phyloP scores from a whole-genome alignment of 768 basidiomycete species.

The Rhodotorula kratochvilovae region DNA sequence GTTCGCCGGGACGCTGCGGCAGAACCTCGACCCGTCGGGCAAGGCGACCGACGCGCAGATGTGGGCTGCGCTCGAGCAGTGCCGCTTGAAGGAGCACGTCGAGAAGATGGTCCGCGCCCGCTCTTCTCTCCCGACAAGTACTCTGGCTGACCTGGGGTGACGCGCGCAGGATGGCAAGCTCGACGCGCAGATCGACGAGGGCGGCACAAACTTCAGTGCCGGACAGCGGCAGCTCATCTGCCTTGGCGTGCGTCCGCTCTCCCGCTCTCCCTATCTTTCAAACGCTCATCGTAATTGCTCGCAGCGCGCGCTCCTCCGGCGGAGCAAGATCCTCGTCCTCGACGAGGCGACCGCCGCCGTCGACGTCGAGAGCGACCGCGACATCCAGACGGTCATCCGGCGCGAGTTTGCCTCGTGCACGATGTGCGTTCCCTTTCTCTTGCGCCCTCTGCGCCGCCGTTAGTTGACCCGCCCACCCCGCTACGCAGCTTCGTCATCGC shows the following conservation, averaged over 20 bases:
- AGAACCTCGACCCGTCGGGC: constrained; percentile 81
- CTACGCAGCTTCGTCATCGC: background rate
- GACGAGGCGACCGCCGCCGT: constrained; percentile 67
- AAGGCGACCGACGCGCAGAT: constrained; percentile 71
- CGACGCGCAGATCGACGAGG: constrained; percentile 70
- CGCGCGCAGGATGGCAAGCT: constrained; percentile 55
- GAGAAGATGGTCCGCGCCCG: constrained; percentile 26
- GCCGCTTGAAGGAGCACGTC: constrained; percentile 49
- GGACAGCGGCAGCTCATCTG: constrained; percentile 86
- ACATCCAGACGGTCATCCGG: constrained; percentile 62
- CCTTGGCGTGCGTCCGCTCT: constrained; percentile 72
- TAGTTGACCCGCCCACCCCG: too few relatives aligned
- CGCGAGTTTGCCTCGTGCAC: constrained; percentile 59
- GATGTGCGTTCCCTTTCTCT: too few relatives aligned
- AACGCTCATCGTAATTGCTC: background rate
- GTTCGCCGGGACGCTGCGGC: constrained; percentile 56
- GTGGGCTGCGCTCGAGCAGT: constrained; percentile 77
- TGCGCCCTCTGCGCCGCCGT: too few relatives aligned
- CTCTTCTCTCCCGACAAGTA: constrained; percentile 38
- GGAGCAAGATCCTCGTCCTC: constrained; percentile 83
- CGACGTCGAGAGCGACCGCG: constrained; percentile 62
- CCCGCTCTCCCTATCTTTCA: constrained; percentile 52
- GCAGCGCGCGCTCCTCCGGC: constrained; percentile 26
- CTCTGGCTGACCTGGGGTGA: constrained; percentile 7
- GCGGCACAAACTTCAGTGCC: constrained; percentile 71